Percentiles rank a stretch among this genome's conserved stretches.
These are phyloP conservation scores for Neocallimastix lanati DNA, from an alignment of 192 early-diverging fungal genomes.

Conservation along the genomic window DNA sequence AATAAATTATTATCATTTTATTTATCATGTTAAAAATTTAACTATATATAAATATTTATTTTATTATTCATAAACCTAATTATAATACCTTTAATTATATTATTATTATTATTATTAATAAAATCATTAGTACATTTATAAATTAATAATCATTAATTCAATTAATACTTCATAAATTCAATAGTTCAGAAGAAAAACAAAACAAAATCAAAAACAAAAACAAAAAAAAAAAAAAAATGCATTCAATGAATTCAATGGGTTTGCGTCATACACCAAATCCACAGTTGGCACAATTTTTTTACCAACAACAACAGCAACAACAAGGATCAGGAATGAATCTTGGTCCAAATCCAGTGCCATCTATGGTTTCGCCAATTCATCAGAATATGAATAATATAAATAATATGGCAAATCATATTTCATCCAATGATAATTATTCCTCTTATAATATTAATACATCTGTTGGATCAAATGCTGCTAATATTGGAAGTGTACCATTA, in stretches of 20 bases:
- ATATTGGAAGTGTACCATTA: background rate
- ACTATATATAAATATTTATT: too few species aligned
- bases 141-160: too few species aligned
- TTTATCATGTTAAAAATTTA: too few species aligned
- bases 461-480: background rate
- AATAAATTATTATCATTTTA: too few species aligned
- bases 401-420: background rate
- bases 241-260: background rate
- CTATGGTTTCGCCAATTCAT: background rate
- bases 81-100: too few species aligned
- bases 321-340: background rate
- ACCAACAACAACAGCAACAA: background rate
- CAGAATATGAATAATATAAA: background rate
- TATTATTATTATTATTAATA: too few species aligned
- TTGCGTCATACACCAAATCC: background rate
- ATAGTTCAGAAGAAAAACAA: too few species aligned
- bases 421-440: background rate
- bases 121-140: too few species aligned
- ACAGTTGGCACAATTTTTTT: background rate
- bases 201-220: too few species aligned
- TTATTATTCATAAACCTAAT: too few species aligned
- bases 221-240: background rate
- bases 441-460: background rate
- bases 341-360: background rate
- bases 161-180: too few species aligned